Conservation (phyloP, 257 asterid genomes). For the Solanum tarijense region DNA sequence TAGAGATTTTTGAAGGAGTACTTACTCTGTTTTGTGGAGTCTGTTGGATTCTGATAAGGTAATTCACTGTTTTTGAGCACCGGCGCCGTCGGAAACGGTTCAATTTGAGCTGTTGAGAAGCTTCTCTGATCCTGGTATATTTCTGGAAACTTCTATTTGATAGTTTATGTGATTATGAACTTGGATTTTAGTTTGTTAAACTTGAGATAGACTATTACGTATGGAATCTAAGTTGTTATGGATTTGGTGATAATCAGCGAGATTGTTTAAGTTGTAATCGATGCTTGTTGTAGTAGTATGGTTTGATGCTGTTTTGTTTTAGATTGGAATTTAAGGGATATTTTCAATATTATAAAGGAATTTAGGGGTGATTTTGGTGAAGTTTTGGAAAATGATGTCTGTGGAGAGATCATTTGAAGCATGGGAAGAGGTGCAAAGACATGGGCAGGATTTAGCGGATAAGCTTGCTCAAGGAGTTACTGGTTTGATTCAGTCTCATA, state of each 20-base stretch:
- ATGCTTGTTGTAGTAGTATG: background rate
- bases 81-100: background rate
- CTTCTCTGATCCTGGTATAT: background rate
- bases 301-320: background rate
- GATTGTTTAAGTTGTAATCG: background rate
- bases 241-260: background rate
- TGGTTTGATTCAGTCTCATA: conserved; percentile 75
- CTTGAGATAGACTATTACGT: background rate
- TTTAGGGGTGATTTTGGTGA: background rate
- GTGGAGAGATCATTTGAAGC: conserved; percentile 94
- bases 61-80: background rate
- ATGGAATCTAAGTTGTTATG: background rate
- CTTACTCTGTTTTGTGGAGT: background rate
- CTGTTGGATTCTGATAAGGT: background rate
- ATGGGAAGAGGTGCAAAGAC: conserved; percentile 99
- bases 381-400: conserved; percentile 51
- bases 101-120: background rate
- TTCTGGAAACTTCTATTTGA: background rate
- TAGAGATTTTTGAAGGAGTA: background rate
- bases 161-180: background rate
- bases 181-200: background rate
- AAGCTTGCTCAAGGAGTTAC: conserved; percentile 78
- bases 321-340: background rate
- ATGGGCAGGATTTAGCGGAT: conserved; percentile 85
- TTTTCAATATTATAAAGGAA: background rate